These are phyloP conservation scores for Quercus mongolica DNA, from an alignment of 306 rosid genomes.

Conservation along the genomic window DNA sequence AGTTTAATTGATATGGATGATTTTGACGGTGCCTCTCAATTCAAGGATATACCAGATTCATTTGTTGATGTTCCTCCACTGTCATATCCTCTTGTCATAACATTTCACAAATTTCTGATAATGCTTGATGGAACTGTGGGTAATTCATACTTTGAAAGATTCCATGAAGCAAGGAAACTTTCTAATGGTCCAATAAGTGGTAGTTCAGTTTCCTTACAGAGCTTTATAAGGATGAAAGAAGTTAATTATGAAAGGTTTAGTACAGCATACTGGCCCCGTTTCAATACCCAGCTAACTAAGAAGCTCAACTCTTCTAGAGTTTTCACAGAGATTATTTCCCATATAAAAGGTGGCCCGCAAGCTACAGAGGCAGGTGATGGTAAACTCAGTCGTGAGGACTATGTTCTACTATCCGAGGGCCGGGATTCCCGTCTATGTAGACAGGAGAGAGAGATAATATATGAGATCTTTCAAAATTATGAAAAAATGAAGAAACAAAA, in stretches of 20 bases:
- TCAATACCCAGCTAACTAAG: constrained; percentile 51
- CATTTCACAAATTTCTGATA: constrained; percentile 72
- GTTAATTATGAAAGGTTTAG: constrained; percentile 68
- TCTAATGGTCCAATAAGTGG: constrained; percentile 14
- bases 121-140: constrained; percentile 80
- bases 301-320: constrained; percentile 58
- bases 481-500: constrained; percentile 60
- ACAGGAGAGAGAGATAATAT: constrained; percentile 45
- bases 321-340: constrained; percentile 66
- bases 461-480: constrained; percentile 53
- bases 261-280: constrained; percentile 67
- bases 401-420: constrained; percentile 38
- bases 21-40: constrained; percentile 43
- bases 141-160: constrained; percentile 65
- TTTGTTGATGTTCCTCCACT: constrained; percentile 41
- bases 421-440: constrained; percentile 42
- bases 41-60: constrained; percentile 53
- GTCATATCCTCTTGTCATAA: constrained; percentile 68
- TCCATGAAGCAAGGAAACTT: constrained; percentile 21
- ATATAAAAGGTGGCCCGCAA: constrained; percentile 61
- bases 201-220: constrained; percentile 49
- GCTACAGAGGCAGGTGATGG: constrained; percentile 33
- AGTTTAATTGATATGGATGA: constrained; percentile 31
- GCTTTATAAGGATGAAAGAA: constrained; percentile 53
- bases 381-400: constrained; percentile 43